Conservation (phyloP, 257 asterid species). For the Fraxinus cuspidata region DNA sequence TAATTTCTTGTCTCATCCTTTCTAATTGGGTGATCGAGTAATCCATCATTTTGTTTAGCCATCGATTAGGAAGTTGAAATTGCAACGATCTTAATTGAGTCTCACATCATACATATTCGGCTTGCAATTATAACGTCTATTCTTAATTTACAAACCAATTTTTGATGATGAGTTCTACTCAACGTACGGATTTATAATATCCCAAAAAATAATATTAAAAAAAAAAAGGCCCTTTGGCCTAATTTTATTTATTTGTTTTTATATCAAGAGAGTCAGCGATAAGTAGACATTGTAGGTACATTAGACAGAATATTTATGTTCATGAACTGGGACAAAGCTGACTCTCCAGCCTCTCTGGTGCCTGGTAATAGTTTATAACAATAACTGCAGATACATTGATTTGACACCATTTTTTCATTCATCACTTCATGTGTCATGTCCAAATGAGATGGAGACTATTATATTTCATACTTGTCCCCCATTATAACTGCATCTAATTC, state of each 20-base stretch:
- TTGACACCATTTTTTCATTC: slow-evolving; percentile 35
- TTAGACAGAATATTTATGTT: slow-evolving; percentile 53
- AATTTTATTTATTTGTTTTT: background rate
- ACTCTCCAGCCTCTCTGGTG: slow-evolving; percentile 33
- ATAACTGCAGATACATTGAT: slow-evolving; percentile 57
- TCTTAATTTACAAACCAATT: too few relatives aligned
- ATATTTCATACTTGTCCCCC: slow-evolving; percentile 16
- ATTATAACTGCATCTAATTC: slow-evolving; percentile 13
- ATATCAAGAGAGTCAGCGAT: background rate
- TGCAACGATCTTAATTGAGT: too few relatives aligned
- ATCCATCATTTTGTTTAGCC: too few relatives aligned
- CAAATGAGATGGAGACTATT: slow-evolving; percentile 25
- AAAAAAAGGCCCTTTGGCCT: background rate
- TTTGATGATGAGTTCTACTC: too few relatives aligned
- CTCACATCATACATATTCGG: too few relatives aligned
- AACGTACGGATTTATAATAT: too few relatives aligned
- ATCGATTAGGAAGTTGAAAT: too few relatives aligned
- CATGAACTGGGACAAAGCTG: slow-evolving; percentile 74
- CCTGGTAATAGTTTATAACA: slow-evolving; percentile 39
- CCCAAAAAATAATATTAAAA: background rate
- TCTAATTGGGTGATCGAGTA: too few relatives aligned
- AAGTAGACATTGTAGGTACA: background rate
- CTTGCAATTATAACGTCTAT: too few relatives aligned
- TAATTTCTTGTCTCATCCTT: too few relatives aligned
- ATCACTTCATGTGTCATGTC: slow-evolving; percentile 53